Conservation (phyloP, 2,329 filamentous ascomycete genomes). For the Hypomyces perniciosus region DNA sequence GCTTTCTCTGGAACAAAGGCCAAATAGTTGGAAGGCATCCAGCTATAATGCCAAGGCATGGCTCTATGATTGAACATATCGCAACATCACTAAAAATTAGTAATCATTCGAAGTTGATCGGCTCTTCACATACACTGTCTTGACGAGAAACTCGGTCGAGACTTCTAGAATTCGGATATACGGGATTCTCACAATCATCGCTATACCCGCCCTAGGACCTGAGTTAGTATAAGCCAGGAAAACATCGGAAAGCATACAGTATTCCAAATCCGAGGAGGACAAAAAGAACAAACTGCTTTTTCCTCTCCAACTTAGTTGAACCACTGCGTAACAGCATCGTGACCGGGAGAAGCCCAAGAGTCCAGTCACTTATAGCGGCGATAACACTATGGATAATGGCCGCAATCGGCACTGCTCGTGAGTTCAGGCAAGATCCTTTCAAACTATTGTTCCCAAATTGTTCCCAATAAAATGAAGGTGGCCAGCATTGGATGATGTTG, state of each 20-base stretch:
- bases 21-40: not conserved
- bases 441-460: not conserved
- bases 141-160: not conserved
- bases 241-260: not conserved
- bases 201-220: not conserved
- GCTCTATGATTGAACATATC: constrained; percentile 1
- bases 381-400: not conserved
- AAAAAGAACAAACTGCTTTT: not conserved
- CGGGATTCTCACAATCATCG: not conserved
- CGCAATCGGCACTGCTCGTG: not conserved
- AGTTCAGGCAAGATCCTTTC: not conserved
- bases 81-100: not conserved
- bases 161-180: not conserved
- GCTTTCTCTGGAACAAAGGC: not conserved
- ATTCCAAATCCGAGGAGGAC: not conserved
- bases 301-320: not conserved
- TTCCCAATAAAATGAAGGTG: not conserved
- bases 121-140: constrained; percentile 2
- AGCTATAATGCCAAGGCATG: not conserved
- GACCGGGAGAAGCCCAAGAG: not conserved
- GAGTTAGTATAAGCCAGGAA: not conserved
- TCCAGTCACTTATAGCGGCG: not conserved
- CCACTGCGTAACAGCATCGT: not conserved
- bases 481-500: not conserved
- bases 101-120: not conserved